These are phyloP conservation scores for Camellia sinensis DNA, from an alignment of 148 eudicot species.

Conservation along the genomic window DNA sequence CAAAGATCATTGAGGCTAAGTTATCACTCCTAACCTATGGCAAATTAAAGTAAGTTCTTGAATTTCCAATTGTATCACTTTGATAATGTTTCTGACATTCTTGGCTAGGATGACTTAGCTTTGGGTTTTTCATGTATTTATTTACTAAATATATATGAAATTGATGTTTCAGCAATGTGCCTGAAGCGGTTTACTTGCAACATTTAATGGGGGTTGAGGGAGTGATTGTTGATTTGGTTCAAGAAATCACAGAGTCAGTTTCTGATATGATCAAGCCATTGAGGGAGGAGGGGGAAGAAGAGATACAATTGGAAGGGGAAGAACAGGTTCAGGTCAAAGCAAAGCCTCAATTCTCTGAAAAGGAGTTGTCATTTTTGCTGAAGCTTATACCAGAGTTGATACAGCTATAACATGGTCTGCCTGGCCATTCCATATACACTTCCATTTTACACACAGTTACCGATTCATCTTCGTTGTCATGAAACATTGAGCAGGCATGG, in stretches of 20 bases:
- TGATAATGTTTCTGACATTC: background rate
- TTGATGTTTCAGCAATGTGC: constrained; percentile 42
- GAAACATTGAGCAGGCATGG: background rate
- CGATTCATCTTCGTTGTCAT: background rate
- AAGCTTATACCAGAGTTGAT: constrained; percentile 41
- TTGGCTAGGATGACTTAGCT: background rate
- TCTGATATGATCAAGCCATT: constrained; percentile 23
- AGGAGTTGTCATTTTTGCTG: constrained; percentile 43
- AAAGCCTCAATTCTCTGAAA: constrained; percentile 39
- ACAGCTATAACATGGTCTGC: constrained; percentile 22
- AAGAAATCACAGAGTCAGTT: constrained; percentile 58
- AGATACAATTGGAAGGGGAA: constrained; percentile 19
- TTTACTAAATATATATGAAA: background rate
- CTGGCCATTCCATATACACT: background rate
- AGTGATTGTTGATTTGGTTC: constrained; percentile 66
- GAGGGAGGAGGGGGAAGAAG: constrained; percentile 16
- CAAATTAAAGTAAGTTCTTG: constrained; percentile 54
- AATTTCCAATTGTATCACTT: background rate
- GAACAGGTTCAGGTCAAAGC: constrained; percentile 8
- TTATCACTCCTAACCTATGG: constrained; percentile 76
- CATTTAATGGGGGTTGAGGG: constrained; percentile 72
- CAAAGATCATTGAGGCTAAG: constrained; percentile 63
- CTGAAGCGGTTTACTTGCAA: constrained; percentile 76
- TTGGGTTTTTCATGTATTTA: too few relatives aligned
- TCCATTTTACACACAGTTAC: background rate